A percentile compares a stretch with the other conserved stretches of the same genome.
Evolutionary conservation across 208 protist genomes (phyloP).

Genomic region (Crithidia expoeki): DNA sequence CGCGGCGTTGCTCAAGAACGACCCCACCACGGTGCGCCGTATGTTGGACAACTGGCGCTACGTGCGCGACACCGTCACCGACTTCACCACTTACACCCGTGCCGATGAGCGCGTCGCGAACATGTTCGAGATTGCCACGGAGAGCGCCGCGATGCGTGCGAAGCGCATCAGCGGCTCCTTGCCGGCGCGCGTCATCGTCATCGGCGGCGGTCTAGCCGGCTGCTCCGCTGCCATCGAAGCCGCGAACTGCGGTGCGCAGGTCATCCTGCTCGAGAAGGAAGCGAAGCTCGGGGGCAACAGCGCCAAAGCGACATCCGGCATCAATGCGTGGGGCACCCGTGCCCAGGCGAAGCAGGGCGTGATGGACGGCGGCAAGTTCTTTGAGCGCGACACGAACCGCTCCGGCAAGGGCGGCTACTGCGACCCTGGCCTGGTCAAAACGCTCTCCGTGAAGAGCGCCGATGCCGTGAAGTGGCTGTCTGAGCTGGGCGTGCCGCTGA

Average conservation of each 20-base stretch:
- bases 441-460: slow-evolving; percentile 79
- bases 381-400: slow-evolving; percentile 80
- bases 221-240: slow-evolving; percentile 84
- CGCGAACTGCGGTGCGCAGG: slow-evolving; percentile 77
- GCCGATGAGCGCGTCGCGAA: slow-evolving; percentile 62
- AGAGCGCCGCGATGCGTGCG: slow-evolving; percentile 50
- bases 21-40: slow-evolving; percentile 52
- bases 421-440: slow-evolving; percentile 81
- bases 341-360: slow-evolving; percentile 79
- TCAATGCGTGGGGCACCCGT: slow-evolving; percentile 92
- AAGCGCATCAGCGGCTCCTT: slow-evolving; percentile 66
- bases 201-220: slow-evolving; percentile 89
- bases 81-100: slow-evolving; percentile 72
- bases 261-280: slow-evolving; percentile 93
- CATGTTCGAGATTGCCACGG: slow-evolving; percentile 75
- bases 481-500: slow-evolving; percentile 83
- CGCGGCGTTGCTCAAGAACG: slow-evolving; percentile 66
- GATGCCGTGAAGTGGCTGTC: slow-evolving; percentile 82
- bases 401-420: slow-evolving; percentile 72
- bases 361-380: slow-evolving; percentile 73
- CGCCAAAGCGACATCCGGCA: slow-evolving; percentile 96
- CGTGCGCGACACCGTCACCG: slow-evolving; percentile 56
- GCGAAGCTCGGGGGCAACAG: slow-evolving; percentile 93
- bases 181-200: slow-evolving; percentile 77
- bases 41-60: slow-evolving; percentile 75